These are phyloP conservation scores for Phytopythium delawarense DNA, from an alignment of 352 stramenopile species.

Conservation along the genomic window DNA sequence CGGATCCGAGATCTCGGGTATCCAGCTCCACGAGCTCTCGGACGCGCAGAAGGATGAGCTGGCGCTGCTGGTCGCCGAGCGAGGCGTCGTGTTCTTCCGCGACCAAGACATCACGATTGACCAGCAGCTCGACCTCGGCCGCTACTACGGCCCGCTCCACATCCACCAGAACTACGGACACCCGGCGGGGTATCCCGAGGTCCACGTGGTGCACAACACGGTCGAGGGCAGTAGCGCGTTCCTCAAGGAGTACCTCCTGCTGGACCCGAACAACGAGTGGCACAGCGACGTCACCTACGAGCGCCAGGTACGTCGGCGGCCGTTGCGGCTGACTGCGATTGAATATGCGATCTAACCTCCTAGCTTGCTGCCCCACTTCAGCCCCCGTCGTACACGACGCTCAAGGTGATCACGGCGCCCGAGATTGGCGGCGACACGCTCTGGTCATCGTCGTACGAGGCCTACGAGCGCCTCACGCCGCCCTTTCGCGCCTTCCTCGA, in stretches of 20 bases:
- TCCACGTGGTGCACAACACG: slow-evolving; percentile 17
- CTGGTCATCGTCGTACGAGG: slow-evolving; percentile 37
- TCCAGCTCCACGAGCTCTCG: slow-evolving; percentile 29
- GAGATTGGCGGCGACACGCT: slow-evolving; percentile 32
- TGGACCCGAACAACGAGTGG: slow-evolving; percentile 14
- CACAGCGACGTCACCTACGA: slow-evolving; percentile 27
- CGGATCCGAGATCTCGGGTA: slow-evolving; percentile 19
- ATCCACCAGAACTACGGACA: slow-evolving; percentile 24
- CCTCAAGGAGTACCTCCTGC: slow-evolving; percentile 5
- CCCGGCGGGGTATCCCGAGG: slow-evolving; percentile 17
- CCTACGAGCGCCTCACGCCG: slow-evolving; percentile 23
- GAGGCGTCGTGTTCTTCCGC: slow-evolving; percentile 19
- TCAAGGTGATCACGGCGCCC: slow-evolving; percentile 27
- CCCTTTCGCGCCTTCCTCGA: slow-evolving; percentile 17
- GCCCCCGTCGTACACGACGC: slow-evolving; percentile 30
- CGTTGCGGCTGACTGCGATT: neutral
- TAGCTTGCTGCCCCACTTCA: neutral
- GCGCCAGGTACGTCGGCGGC: slow-evolving; percentile 11
- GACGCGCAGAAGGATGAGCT: slow-evolving; percentile 21
- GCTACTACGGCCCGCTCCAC: slow-evolving; percentile 28
- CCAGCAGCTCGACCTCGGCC: slow-evolving; percentile 21
- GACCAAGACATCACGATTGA: slow-evolving; percentile 14
- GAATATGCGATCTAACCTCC: neutral
- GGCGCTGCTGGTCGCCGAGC: slow-evolving; percentile 8
- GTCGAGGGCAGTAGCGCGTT: slow-evolving; percentile 12